A percentile compares a stretch with the other conserved stretches of the same genome.
Evolutionary conservation across 2,329 filamentous ascomycete species (phyloP).

Genomic region (Aspergillus pseudotamarii): DNA sequence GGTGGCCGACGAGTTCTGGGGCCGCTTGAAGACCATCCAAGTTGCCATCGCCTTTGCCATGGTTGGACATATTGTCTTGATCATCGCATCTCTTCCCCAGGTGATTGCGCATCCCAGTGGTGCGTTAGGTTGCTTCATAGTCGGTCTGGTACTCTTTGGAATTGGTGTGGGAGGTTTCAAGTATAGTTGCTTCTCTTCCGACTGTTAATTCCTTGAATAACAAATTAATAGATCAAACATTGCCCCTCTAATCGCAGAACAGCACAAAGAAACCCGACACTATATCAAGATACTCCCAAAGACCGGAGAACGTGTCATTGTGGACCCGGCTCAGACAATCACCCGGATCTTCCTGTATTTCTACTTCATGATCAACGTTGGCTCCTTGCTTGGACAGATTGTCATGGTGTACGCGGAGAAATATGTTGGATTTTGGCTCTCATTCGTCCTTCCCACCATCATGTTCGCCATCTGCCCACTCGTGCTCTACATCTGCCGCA

Average conservation of each 20-base stretch:
- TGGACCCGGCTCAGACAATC: conserved; percentile 70
- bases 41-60: conserved; percentile 67
- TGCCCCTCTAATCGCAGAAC: conserved; percentile 70
- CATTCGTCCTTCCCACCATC: conserved; percentile 64
- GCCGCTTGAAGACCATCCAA: conserved; percentile 72
- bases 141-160: conserved; percentile 68
- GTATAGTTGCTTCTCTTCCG: conserved; percentile 20
- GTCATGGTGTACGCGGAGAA: conserved; percentile 74
- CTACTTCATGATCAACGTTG: conserved; percentile 72
- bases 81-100: conserved; percentile 65
- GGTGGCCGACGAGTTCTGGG: conserved; percentile 69
- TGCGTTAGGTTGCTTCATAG: conserved; percentile 65
- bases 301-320: conserved; percentile 67
- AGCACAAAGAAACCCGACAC: conserved; percentile 63
- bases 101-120: conserved; percentile 62
- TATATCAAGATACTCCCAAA: conserved; percentile 56
- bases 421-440: conserved; percentile 69
- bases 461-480: conserved; percentile 66
- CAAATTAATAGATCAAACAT: conserved; percentile 61
- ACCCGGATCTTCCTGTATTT: conserved; percentile 72
- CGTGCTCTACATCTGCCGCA: conserved; percentile 62
- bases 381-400: conserved; percentile 63
- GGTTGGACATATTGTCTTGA: conserved; percentile 68
- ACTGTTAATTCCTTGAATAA: background rate
- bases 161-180: conserved; percentile 80